A percentile compares a stretch with the other conserved stretches of the same genome.
Conservation (phyloP, 2,329 filamentous ascomycete species). For the Leptographium galeiforme region DNA sequence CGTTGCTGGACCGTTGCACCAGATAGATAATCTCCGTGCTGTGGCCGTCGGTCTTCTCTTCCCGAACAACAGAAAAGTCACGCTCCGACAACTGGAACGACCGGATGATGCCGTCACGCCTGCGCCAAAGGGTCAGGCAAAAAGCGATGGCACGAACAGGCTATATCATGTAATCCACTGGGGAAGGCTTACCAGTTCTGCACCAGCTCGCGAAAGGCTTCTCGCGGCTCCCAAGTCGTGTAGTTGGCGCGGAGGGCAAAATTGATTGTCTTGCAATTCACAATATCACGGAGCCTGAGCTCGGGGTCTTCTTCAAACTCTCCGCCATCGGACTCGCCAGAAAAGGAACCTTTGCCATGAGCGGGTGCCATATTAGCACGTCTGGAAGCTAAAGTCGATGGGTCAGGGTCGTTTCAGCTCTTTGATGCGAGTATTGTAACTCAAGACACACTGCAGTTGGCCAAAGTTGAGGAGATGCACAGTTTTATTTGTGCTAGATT, state of each 20-base stretch:
- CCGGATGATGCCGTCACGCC: conserved; percentile 17
- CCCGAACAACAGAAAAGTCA: conserved; percentile 13
- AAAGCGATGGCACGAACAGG: too few species aligned
- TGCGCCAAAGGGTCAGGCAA: conserved; percentile 2
- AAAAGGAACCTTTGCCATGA: too few species aligned
- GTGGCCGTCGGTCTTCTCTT: conserved; percentile 5
- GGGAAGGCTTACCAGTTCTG: conserved; percentile 18
- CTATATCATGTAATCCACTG: neutral
- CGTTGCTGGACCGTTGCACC: conserved; percentile 1
- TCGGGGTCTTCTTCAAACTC: neutral
- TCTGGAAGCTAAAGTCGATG: too few species aligned
- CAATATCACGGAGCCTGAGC: neutral
- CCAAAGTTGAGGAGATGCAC: too few species aligned
- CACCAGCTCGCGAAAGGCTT: conserved; percentile 20
- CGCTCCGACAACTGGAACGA: conserved; percentile 13
- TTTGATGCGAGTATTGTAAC: neutral
- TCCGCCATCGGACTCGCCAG: neutral
- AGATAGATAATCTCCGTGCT: conserved; percentile 17
- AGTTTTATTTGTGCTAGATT: too few species aligned
- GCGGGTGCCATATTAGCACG: too few species aligned
- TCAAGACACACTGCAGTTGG: neutral
- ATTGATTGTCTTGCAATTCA: neutral
- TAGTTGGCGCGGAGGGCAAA: neutral
- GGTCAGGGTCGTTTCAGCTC: too few species aligned
- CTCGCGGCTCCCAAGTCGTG: neutral